Conservation (phyloP, 345 rosid species). For the Camelina hispida region DNA sequence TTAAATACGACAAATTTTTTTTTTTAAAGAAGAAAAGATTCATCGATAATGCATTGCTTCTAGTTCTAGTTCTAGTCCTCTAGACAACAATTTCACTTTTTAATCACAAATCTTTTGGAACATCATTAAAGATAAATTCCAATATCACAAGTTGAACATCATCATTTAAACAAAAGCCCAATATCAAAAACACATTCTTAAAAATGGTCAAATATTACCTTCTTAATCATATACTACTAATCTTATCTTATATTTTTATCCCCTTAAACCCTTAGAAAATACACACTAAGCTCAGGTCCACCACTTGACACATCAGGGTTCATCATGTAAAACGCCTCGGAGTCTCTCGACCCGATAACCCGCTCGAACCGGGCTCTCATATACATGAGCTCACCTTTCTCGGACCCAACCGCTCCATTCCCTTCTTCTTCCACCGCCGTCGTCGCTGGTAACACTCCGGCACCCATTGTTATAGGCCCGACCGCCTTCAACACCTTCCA, state of each 20-base stretch:
- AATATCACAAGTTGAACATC: neutral
- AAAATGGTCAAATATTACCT: conserved; percentile 19
- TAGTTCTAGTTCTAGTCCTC: neutral
- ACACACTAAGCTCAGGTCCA: conserved; percentile 94
- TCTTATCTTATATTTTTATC: neutral
- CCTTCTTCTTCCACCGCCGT: conserved; percentile 37
- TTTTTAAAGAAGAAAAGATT: neutral
- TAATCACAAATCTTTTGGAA: neutral
- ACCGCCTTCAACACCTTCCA: conserved; percentile 73
- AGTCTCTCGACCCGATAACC: conserved; percentile 87
- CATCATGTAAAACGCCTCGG: conserved; percentile 96
- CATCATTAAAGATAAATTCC: neutral
- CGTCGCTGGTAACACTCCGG: conserved; percentile 80
- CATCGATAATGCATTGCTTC: conserved; percentile 1
- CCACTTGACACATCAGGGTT: conserved; percentile 61
- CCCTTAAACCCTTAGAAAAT: conserved; percentile 59
- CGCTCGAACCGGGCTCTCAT: conserved; percentile 96
- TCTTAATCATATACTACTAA: conserved; percentile 9
- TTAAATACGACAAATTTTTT: too few relatives aligned
- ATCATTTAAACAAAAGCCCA: conserved; percentile 13
- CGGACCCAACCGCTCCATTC: conserved; percentile 51
- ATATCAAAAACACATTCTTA: conserved; percentile 22
- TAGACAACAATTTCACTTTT: neutral
- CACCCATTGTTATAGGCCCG: conserved; percentile 91
- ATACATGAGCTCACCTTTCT: conserved; percentile 85